These are phyloP conservation scores for Zymoseptoria brevis DNA, from an alignment of 2,329 filamentous ascomycete species.

Conservation along the genomic window DNA sequence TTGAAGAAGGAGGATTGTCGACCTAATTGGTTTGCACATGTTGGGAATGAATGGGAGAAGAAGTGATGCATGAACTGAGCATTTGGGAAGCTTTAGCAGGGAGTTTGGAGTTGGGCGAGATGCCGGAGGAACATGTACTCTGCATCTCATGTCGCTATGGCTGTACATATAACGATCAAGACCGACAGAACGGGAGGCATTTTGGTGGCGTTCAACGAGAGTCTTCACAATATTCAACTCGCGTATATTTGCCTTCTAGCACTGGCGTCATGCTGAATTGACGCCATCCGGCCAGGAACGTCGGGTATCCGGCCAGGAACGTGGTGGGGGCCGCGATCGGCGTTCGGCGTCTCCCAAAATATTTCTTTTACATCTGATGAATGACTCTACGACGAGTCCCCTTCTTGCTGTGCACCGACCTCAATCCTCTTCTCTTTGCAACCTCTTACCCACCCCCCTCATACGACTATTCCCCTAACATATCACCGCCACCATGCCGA, in stretches of 20 bases:
- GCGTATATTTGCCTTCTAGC: too few species aligned
- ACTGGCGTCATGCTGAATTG: too few species aligned
- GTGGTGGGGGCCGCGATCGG: too few species aligned
- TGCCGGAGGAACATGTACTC: neutral
- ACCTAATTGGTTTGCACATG: slow-evolving; percentile 95
- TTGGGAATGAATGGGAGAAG: slow-evolving; percentile 46
- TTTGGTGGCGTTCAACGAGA: neutral
- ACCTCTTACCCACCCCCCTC: neutral
- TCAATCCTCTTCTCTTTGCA: neutral
- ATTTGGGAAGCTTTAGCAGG: neutral
- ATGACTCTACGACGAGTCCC: neutral
- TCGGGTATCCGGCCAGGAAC: too few species aligned
- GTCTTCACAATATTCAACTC: too few species aligned
- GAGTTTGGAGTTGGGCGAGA: neutral
- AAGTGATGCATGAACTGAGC: neutral
- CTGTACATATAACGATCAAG: neutral
- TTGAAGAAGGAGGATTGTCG: slow-evolving; percentile 87
- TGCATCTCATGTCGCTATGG: neutral
- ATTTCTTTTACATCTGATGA: neutral
- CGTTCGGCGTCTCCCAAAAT: neutral
- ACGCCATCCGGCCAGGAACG: too few species aligned
- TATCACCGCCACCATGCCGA: slow-evolving; percentile 23
- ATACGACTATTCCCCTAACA: neutral
- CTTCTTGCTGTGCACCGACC: too few species aligned
- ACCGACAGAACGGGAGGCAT: neutral